A percentile compares a stretch with the other conserved stretches of the same genome.
These are phyloP conservation scores for Fraxinus baroniana DNA, from an alignment of 305 asterid species.

Conservation along the genomic window DNA sequence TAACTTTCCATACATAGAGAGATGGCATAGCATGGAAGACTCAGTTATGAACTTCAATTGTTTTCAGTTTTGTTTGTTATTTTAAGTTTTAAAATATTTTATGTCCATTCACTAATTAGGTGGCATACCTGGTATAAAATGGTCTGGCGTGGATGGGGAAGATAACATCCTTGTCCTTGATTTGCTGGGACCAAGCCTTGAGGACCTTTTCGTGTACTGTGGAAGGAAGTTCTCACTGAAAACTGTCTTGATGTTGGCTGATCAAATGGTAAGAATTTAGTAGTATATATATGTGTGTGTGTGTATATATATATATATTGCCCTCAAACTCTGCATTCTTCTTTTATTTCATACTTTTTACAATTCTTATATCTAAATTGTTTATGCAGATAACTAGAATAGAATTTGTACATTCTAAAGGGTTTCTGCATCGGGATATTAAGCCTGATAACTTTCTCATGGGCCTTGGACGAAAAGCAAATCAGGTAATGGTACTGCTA, in stretches of 20 bases:
- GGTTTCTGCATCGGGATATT: conserved; percentile 89
- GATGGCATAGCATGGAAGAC: not conserved
- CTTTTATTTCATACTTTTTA: conserved; percentile 9
- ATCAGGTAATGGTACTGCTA: conserved; percentile 53
- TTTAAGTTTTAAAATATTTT: not conserved
- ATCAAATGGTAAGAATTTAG: conserved; percentile 70
- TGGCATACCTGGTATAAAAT: conserved; percentile 81
- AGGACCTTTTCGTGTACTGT: conserved; percentile 92
- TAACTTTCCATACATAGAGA: not conserved
- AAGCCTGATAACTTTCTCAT: conserved; percentile 97
- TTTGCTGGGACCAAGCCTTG: conserved; percentile 93
- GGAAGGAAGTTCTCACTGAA: conserved; percentile 91
- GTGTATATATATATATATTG: not conserved
- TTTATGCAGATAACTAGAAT: conserved; percentile 70
- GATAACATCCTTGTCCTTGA: conserved; percentile 88
- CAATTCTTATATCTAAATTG: conserved; percentile 6
- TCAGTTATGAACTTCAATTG: not conserved
- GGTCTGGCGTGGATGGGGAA: conserved; percentile 93
- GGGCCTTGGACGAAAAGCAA: conserved; percentile 99
- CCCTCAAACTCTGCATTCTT: not conserved
- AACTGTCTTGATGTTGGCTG: conserved; percentile 90
- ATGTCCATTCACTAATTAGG: conserved; percentile 40
- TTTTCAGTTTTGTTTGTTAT: conserved; percentile 10
- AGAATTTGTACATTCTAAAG: conserved; percentile 89
- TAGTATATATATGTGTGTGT: not conserved